phyloP scores from a whole-genome alignment of 73 alveolate species.

The Paramecium primaurelia region DNA sequence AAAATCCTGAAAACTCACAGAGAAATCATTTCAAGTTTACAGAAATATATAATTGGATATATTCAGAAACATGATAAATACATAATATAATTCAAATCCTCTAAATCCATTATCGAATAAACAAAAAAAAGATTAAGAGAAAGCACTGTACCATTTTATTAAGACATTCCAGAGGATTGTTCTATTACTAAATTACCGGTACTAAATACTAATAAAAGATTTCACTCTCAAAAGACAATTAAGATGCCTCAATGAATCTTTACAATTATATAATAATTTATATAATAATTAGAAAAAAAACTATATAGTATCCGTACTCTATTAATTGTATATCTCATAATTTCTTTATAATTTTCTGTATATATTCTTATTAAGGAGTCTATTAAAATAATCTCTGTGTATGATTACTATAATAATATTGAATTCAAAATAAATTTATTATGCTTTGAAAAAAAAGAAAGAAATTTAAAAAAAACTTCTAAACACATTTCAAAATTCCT shows the following conservation, averaged over 20 bases:
- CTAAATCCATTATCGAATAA: conserved; percentile 13
- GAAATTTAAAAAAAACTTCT: neutral
- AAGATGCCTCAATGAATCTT: neutral
- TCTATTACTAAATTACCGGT: neutral
- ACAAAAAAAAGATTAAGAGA: conserved; percentile 8
- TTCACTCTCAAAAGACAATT: neutral
- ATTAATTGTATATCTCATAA: neutral
- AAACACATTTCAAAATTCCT: neutral
- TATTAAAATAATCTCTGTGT: neutral
- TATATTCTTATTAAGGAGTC: neutral
- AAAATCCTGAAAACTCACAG: neutral
- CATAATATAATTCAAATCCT: neutral
- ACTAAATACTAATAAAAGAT: neutral
- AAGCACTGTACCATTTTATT: neutral
- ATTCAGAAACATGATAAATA: neutral
- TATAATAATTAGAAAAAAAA: neutral
- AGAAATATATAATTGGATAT: neutral
- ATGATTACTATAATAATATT: too few relatives aligned
- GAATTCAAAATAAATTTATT: neutral
- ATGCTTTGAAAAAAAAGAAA: neutral
- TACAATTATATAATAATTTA: neutral
- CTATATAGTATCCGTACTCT: too few relatives aligned
- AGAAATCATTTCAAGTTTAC: neutral
- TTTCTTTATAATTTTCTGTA: neutral
- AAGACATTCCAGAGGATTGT: conserved; percentile 19